These are phyloP conservation scores for Globisporangium canariense DNA, from an alignment of 352 stramenopile species.

Conservation along the genomic window DNA sequence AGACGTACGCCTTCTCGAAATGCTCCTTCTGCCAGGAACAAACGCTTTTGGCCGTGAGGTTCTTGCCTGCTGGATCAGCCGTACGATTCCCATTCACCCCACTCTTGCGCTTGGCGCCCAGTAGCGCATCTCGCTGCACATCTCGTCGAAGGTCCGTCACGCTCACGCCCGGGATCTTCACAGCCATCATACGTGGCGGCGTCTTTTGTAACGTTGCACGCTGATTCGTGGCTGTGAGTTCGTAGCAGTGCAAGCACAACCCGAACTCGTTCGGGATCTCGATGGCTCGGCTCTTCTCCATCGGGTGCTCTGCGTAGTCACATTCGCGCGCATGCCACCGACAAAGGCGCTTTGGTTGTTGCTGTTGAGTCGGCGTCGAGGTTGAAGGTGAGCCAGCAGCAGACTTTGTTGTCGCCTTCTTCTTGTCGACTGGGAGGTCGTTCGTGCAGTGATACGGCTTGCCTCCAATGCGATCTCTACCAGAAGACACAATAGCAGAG, in stretches of 20 bases:
- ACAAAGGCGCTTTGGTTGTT: slow-evolving; percentile 23
- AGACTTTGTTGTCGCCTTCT: slow-evolving; percentile 7
- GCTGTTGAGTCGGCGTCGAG: neutral
- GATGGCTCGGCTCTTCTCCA: slow-evolving; percentile 44
- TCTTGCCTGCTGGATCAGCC: neutral
- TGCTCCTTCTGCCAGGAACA: slow-evolving; percentile 66
- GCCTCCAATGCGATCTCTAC: slow-evolving; percentile 38
- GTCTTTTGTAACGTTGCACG: slow-evolving; percentile 46
- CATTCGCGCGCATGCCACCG: slow-evolving; percentile 58
- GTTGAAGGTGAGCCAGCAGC: neutral
- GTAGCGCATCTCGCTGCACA: slow-evolving; percentile 20
- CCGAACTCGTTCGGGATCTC: slow-evolving; percentile 58
- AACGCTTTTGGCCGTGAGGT: slow-evolving; percentile 25
- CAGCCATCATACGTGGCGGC: slow-evolving; percentile 29
- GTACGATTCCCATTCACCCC: slow-evolving; percentile 10
- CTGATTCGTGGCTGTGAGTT: slow-evolving; percentile 34
- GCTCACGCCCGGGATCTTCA: slow-evolving; percentile 44
- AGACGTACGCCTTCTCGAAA: slow-evolving; percentile 44
- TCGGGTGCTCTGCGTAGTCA: slow-evolving; percentile 33
- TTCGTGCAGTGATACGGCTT: slow-evolving; percentile 58
- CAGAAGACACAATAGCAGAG: too few relatives aligned
- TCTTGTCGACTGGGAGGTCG: slow-evolving; percentile 13
- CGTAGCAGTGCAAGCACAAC: slow-evolving; percentile 58
- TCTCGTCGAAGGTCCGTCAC: slow-evolving; percentile 25
- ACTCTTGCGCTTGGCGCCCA: slow-evolving; percentile 14